Conservation (phyloP, 805 yeast genomes). For the Myxozyma lipomycoides region DNA sequence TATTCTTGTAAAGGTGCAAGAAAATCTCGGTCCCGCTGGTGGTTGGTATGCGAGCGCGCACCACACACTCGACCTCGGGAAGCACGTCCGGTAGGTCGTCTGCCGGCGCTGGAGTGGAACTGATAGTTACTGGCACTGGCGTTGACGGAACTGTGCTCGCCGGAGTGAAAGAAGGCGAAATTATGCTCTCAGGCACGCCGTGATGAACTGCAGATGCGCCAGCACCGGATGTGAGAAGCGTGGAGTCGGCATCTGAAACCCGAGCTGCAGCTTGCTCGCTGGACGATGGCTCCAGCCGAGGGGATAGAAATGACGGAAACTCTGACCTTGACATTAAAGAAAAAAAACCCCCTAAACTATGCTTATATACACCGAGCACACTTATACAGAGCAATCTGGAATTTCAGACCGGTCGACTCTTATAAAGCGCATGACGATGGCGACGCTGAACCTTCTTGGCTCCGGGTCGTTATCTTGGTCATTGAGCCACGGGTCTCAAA, state of each 20-base stretch:
- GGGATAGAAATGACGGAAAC: constrained; percentile 27
- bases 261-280: not conserved
- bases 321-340: not conserved
- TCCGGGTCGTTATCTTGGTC: too few relatives aligned
- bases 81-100: constrained; percentile 38
- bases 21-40: constrained; percentile 92
- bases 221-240: constrained; percentile 2
- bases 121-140: constrained; percentile 22
- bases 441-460: too few relatives aligned
- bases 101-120: constrained; percentile 14
- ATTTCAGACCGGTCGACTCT: too few relatives aligned
- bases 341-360: too few relatives aligned
- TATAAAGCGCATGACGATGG: too few relatives aligned
- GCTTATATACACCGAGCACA: too few relatives aligned
- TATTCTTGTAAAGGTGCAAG: constrained; percentile 80
- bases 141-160: constrained; percentile 19
- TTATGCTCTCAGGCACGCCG: constrained; percentile 11
- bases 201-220: not conserved
- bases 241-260: not conserved
- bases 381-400: too few relatives aligned
- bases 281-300: constrained; percentile 10
- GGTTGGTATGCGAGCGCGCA: constrained; percentile 95
- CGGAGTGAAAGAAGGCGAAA: constrained; percentile 26
- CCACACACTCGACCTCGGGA: constrained; percentile 81
- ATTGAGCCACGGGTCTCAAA: too few relatives aligned